Base-by-base conservation (phyloP, 352 stramenopile species). In the Globisporangium polare region DNA sequence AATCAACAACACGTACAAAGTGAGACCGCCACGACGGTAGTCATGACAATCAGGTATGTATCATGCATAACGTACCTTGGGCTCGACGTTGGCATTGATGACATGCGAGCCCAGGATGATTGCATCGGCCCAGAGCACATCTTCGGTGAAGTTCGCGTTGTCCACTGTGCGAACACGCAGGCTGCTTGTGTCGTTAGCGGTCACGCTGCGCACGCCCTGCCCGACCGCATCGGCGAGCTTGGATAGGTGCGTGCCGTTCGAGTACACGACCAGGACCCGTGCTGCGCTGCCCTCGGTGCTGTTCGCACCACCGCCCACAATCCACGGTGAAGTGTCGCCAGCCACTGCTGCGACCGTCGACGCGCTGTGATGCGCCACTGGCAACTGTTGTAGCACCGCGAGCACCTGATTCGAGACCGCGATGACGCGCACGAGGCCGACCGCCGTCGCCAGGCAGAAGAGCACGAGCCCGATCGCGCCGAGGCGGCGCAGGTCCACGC, bases 11-110 rank as follows among this genome's bases (percentile, higher is more conserved):
- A 20, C 55, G 22, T 37, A 10, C 60, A 43, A 42, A 1, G 5
- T 27, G 8, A 45, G 29, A 42, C 15, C 9, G 24, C 18, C 15
- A 55, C 8, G 5, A 8, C 20, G 26, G 43, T 29, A 29, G 22
- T 17, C 2, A 49, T 50, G 12, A 50, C 20, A 4, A 20, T 53
- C 13, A 56, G 37, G 29, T 12, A 33, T 33, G 29, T 10, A 39
- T n/a, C 22, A 56, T 15, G 22, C 29, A 37, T 15, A 27, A 51
- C 73, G 20, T 58, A 89, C 81, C 71, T 90, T 84, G 8, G 88
- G 84, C 60, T 96, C 86, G 12, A 96, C 77, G 63, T 96, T 96
- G 39, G 86, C 88, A 62, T 96, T 95, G 33, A 93, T 75, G 20
- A 96, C 88, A 45, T 93, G 83, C 15, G 78, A 84, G 39, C 88